phyloP scores from a whole-genome alignment of 2,329 filamentous ascomycete genomes.

The Aspergillus unguis region DNA sequence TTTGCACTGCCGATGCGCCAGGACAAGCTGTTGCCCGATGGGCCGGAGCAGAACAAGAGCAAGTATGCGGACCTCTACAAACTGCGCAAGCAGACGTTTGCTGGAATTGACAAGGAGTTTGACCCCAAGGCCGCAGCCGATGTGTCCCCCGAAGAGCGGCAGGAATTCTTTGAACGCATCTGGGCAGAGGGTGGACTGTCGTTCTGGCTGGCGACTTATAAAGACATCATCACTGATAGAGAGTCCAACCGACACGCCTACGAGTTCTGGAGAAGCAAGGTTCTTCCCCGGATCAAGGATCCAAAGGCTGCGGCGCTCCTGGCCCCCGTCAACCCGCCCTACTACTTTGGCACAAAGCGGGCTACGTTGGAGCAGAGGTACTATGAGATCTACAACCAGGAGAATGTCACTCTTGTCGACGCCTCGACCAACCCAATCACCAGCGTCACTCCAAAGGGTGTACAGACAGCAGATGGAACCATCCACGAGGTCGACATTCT shows the following conservation, averaged over 20 bases:
- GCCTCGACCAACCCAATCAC: not conserved
- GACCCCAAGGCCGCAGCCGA: slow-evolving; percentile 26
- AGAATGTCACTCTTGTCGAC: not conserved
- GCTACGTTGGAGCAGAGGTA: not conserved
- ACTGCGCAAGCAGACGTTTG: not conserved
- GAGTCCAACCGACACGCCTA: slow-evolving; percentile 54
- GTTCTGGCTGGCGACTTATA: slow-evolving; percentile 52
- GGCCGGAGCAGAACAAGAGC: not conserved
- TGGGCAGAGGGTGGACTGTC: slow-evolving; percentile 54
- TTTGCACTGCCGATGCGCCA: not conserved
- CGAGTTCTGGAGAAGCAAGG: slow-evolving; percentile 55
- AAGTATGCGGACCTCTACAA: not conserved
- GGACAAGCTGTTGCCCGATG: not conserved
- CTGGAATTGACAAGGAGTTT: not conserved
- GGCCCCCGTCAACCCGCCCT: slow-evolving; percentile 44
- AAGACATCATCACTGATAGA: slow-evolving; percentile 46
- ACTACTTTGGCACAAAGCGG: not conserved
- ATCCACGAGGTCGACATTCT: not conserved
- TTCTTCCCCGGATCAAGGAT: slow-evolving; percentile 50
- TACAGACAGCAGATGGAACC: not conserved
- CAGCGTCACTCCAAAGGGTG: not conserved
- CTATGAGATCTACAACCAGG: not conserved
- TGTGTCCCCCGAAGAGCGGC: slow-evolving; percentile 45
- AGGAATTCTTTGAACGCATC: slow-evolving; percentile 48
- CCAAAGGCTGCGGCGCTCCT: slow-evolving; percentile 50